Evolutionary conservation across 768 basidiomycete genomes (phyloP), one percentile per base, ranked within the genome.

Genomic region (Tricholomella constricta): DNA sequence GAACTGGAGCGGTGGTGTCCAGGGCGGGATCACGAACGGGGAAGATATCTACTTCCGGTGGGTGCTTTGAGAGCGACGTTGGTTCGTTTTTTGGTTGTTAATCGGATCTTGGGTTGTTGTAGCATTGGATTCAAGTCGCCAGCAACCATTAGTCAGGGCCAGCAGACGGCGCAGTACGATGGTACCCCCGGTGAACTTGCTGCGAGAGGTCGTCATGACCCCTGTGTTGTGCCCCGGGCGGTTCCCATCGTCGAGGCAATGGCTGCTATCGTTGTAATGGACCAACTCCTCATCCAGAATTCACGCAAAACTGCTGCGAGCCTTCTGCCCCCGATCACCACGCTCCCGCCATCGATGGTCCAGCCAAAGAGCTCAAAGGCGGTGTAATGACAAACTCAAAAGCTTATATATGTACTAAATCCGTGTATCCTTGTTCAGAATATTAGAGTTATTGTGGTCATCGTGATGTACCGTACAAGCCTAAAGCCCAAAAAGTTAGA

Each of bases 231-330:
- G 5, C 96, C 96, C 36, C 86, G 94, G 42, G 94, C 94, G 17
- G 93, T 98, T 8, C 94, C 97, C 37, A 99, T 99, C 62, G 96
- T 98, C 38, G 97, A 99, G 74, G 85, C 92, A 1, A 99, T 99
- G 97, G 94, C 96, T 0, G 87, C 89, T 23, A 79, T 98, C 44
- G 96, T 98, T 54, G 80, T 97, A 59, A 92, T 99, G 88, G 97
- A 99, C 67, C 84, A 89, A 63, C 77, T 98, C 52, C 79, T 98
- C 35, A 85, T 91, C 52, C 96, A 98, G 72, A 91, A 93, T 59
- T 79, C 94, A 8, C 85, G 96, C 45, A 79, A 79, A 66, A 76
- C 86, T 1, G 83, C 95, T 1, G 80, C 87, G 6, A 73, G 82
- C 44, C 74, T 94, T 32, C 80, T 98, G n/a, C 93, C 95, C 17